phyloP scores from a whole-genome alignment of 2,329 filamentous ascomycete species.

The Cladosporium sp. region DNA sequence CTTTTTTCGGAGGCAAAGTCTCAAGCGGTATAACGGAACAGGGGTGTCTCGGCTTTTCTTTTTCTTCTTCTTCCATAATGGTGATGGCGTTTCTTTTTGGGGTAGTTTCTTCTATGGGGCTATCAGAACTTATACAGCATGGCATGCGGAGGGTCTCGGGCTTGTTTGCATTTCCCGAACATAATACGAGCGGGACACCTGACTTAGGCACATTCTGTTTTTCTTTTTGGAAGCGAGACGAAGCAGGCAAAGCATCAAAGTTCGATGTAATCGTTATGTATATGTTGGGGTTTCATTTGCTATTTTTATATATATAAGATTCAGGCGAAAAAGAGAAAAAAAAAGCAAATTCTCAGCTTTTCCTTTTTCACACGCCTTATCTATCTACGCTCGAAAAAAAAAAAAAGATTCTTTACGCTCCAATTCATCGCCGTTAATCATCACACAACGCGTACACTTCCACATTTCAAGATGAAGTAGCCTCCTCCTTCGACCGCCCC shows the following conservation, averaged over 20 bases:
- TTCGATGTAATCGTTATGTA: not conserved
- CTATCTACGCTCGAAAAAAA: too few relatives aligned
- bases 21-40: not conserved
- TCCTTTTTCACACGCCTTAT: not conserved
- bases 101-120: not conserved
- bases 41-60: not conserved
- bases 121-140: slow-evolving; percentile 9
- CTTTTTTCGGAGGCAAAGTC: not conserved
- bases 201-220: not conserved
- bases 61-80: too few relatives aligned
- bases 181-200: not conserved
- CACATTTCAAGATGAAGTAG: not conserved
- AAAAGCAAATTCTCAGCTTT: too few relatives aligned
- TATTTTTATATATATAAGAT: not conserved
- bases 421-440: slow-evolving; percentile 14
- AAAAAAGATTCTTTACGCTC: too few relatives aligned
- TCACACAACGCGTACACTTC: not conserved
- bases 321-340: not conserved
- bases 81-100: too few relatives aligned
- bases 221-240: not conserved
- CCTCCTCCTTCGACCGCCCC: slow-evolving; percentile 40
- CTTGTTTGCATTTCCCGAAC: not conserved
- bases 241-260: not conserved
- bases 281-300: too few relatives aligned
- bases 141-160: not conserved